Conservation (phyloP, 2,329 filamentous ascomycete genomes). For the Cladosporium austrohemisphaericum region DNA sequence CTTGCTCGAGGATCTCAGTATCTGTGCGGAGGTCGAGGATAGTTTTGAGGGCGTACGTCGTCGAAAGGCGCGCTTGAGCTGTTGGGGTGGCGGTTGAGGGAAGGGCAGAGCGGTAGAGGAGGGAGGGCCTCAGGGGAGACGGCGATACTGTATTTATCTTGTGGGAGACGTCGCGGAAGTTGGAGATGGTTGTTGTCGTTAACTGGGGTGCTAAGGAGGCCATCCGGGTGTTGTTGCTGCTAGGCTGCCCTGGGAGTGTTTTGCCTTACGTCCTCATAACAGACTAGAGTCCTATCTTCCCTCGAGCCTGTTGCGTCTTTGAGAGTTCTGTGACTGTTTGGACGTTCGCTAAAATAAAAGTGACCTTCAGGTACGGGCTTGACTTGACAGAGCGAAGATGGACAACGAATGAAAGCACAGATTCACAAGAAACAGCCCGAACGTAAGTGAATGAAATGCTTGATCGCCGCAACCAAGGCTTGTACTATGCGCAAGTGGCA, state of each 20-base stretch:
- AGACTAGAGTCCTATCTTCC: too few relatives aligned
- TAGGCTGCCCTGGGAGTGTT: background rate
- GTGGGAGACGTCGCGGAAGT: conserved; percentile 72
- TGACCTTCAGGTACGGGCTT: too few relatives aligned
- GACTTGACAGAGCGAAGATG: too few relatives aligned
- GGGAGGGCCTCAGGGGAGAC: conserved; percentile 37
- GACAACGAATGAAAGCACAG: too few relatives aligned
- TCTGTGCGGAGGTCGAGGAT: conserved; percentile 77
- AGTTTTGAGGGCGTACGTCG: conserved; percentile 62
- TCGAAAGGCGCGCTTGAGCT: conserved; percentile 59
- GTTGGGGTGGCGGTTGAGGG: conserved; percentile 66
- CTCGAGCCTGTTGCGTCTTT: too few relatives aligned
- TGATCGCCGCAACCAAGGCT: background rate
- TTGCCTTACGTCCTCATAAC: too few relatives aligned
- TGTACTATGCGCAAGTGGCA: background rate
- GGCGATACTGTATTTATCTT: conserved; percentile 54
- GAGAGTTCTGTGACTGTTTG: too few relatives aligned
- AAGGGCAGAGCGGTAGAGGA: conserved; percentile 29
- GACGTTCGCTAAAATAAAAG: too few relatives aligned
- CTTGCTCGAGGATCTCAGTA: conserved; percentile 41
- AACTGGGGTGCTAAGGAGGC: background rate
- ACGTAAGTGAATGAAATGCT: too few relatives aligned
- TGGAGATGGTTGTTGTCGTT: conserved; percentile 47
- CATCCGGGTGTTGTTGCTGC: background rate
- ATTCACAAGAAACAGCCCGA: too few relatives aligned